Percentiles rank a stretch among this genome's conserved stretches.
Conservation (phyloP, 345 rosid genomes). For the Citrus unshiu region DNA sequence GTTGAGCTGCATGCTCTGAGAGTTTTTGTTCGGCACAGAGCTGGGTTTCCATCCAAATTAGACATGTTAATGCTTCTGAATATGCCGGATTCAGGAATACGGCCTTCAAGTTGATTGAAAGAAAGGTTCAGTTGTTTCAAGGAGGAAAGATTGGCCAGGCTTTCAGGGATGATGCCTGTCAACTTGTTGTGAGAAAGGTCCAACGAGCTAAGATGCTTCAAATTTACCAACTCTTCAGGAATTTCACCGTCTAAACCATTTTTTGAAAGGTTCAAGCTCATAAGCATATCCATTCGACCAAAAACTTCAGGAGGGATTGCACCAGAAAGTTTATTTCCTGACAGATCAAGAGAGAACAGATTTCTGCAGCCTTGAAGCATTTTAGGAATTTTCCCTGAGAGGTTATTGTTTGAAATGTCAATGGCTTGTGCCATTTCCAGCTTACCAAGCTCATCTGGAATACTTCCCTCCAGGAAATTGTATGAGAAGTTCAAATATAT, state of each 20-base stretch:
- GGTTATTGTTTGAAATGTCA: constrained; percentile 67
- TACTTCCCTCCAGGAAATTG: constrained; percentile 54
- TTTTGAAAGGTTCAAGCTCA: constrained; percentile 60
- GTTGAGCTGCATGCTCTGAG: constrained; percentile 36
- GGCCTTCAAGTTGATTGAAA: constrained; percentile 75
- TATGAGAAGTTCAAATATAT: constrained; percentile 63
- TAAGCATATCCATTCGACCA: constrained; percentile 35
- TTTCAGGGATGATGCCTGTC: constrained; percentile 57
- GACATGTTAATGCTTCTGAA: constrained; percentile 47
- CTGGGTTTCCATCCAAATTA: constrained; percentile 54
- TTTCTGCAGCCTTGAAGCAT: constrained; percentile 61
- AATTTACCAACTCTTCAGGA: constrained; percentile 25
- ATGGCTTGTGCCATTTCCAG: constrained; percentile 62
- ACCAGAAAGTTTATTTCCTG: constrained; percentile 63
- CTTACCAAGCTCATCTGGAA: constrained; percentile 38
- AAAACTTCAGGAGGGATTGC: constrained; percentile 43
- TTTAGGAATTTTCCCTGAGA: constrained; percentile 63
- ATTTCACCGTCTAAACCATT: constrained; percentile 47
- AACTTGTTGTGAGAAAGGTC: constrained; percentile 70
- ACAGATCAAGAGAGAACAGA: constrained; percentile 64
- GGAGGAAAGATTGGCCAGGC: constrained; percentile 46
- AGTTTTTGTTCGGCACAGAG: constrained; percentile 59
- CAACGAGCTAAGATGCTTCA: constrained; percentile 49
- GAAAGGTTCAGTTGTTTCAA: constrained; percentile 62
- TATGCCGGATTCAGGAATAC: constrained; percentile 60